A percentile compares a stretch with the other conserved stretches of the same genome.
Conservation (phyloP, 306 rosid species). For the Cajanus cajan region DNA sequence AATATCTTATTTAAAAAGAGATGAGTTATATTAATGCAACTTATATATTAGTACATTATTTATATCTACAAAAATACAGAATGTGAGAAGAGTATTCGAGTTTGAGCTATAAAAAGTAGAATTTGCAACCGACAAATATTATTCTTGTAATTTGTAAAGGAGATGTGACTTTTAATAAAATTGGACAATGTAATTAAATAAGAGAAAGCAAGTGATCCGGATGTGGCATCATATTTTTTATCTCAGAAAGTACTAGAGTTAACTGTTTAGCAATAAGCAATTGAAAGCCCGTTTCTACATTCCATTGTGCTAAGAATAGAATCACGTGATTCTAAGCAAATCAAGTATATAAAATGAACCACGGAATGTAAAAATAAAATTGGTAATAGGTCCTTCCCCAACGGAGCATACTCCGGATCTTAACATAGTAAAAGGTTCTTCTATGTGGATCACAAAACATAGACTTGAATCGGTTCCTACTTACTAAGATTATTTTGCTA, state of each 20-base stretch:
- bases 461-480: background rate
- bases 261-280: background rate
- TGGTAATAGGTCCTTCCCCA: conserved; percentile 18
- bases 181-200: background rate
- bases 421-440: background rate
- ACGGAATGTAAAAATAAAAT: background rate
- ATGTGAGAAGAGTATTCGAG: too few relatives aligned
- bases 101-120: too few relatives aligned
- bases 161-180: too few relatives aligned
- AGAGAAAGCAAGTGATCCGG: too few relatives aligned
- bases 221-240: too few relatives aligned
- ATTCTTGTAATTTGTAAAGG: too few relatives aligned
- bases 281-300: background rate
- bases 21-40: too few relatives aligned
- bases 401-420: conserved; percentile 35
- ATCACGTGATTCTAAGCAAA: background rate
- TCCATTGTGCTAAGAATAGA: background rate
- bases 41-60: too few relatives aligned
- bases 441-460: background rate
- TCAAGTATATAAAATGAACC: background rate
- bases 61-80: too few relatives aligned
- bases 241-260: background rate
- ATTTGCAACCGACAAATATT: too few relatives aligned
- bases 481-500: background rate
- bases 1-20: too few relatives aligned